These are phyloP conservation scores for Starmera stellimalicola DNA, from an alignment of 1,139 yeast species.

Conservation along the genomic window DNA sequence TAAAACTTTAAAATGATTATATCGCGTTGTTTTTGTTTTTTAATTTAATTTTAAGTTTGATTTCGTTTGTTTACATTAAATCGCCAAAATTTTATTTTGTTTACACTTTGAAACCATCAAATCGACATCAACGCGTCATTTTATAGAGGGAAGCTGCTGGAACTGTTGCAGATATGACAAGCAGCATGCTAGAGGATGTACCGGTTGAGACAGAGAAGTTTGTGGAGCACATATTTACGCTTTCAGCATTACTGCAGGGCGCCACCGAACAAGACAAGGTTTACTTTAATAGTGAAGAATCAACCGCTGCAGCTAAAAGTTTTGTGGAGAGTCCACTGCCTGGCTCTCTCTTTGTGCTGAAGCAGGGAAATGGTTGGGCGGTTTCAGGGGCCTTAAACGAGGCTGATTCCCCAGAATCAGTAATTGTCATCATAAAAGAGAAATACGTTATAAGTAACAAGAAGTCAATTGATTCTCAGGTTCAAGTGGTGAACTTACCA, in stretches of 20 bases:
- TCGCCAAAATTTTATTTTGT: neutral
- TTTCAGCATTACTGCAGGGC: constrained; percentile 19
- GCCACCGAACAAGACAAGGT: constrained; percentile 17
- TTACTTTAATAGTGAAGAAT: constrained; percentile 13
- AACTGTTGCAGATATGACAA: neutral
- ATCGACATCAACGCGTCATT: neutral
- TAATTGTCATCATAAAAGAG: constrained; percentile 35
- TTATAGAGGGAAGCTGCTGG: neutral
- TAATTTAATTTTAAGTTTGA: too few relatives aligned
- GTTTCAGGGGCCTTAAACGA: constrained; percentile 7
- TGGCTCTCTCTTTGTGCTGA: constrained; percentile 20
- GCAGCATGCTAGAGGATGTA: neutral
- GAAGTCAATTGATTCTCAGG: constrained; percentile 28
- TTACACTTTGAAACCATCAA: neutral
- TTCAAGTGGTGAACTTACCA: constrained; percentile 28
- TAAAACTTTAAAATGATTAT: neutral
- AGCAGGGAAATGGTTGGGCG: constrained; percentile 11
- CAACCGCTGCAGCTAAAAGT: constrained; percentile 7
- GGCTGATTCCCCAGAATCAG: constrained; percentile 7
- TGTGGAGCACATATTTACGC: constrained; percentile 16
- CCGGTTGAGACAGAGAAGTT: constrained; percentile 7
- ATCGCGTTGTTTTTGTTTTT: too few relatives aligned
- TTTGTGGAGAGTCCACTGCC: constrained; percentile 18
- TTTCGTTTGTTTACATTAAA: too few relatives aligned
- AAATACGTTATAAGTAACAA: constrained; percentile 25